Conservation (phyloP, 495 filamentous ascomycete genomes). For the Penicillium waksmanii region DNA sequence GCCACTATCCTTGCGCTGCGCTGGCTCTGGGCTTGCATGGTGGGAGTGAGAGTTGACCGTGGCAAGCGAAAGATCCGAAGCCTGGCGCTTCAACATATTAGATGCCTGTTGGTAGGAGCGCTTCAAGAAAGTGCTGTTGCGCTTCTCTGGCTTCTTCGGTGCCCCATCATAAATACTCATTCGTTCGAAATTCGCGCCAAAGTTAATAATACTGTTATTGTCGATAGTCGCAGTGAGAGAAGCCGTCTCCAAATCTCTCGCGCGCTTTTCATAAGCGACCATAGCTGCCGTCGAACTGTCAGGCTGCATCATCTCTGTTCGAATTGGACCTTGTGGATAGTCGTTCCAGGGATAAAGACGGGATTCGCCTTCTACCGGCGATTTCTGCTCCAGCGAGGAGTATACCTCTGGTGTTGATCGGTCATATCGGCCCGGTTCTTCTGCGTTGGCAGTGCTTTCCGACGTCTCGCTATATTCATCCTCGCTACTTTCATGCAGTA, state of each 20-base stretch:
- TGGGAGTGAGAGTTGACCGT: conserved; percentile 36
- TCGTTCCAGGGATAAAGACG: conserved; percentile 51
- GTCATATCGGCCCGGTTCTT: conserved; percentile 33
- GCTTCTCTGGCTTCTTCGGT: conserved; percentile 38
- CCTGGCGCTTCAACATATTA: conserved; percentile 37
- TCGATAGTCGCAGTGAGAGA: conserved; percentile 73
- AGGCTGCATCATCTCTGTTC: conserved; percentile 44
- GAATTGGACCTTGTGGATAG: conserved; percentile 31
- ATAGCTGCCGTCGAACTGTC: conserved; percentile 51
- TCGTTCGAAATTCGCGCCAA: conserved; percentile 63
- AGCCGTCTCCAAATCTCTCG: conserved; percentile 47
- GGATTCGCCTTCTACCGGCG: conserved; percentile 27
- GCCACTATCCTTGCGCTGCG: conserved; percentile 51
- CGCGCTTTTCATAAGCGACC: conserved; percentile 44
- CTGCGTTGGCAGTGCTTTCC: conserved; percentile 31
- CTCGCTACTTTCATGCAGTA: conserved; percentile 51
- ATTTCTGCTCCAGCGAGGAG: conserved; percentile 23
- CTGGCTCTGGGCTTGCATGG: conserved; percentile 33
- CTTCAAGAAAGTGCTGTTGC: conserved; percentile 51
- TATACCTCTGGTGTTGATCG: conserved; percentile 32
- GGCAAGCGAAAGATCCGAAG: conserved; percentile 40
- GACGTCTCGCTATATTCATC: conserved; percentile 39
- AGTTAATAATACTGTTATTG: conserved; percentile 58
- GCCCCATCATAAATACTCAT: conserved; percentile 56
- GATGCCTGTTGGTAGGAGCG: conserved; percentile 54